Evolutionary conservation across 768 basidiomycete species (phyloP).

Genomic region (Heimioporus sp.): DNA sequence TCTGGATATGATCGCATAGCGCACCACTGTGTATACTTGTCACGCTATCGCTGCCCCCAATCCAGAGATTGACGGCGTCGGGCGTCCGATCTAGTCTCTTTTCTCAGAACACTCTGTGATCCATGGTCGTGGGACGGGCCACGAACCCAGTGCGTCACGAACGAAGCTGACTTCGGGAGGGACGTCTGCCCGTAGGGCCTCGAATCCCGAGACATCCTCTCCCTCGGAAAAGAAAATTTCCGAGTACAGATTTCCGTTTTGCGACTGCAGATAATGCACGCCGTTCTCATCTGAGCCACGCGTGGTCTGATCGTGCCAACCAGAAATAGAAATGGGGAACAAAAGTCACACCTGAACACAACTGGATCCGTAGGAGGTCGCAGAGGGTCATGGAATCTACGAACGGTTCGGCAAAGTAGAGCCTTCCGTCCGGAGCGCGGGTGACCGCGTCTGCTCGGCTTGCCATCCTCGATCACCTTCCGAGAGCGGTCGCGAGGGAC

Average conservation of each 20-base stretch:
- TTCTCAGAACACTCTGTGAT: neutral
- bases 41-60: constrained; percentile 71
- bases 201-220: constrained; percentile 56
- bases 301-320: neutral
- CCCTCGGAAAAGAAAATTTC: constrained; percentile 36
- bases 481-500: neutral
- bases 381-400: constrained; percentile 66
- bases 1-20: constrained; percentile 9
- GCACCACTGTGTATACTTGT: constrained; percentile 88
- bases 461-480: constrained; percentile 14
- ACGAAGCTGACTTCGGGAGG: constrained; percentile 72
- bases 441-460: constrained; percentile 80
- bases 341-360: constrained; percentile 42
- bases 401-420: constrained; percentile 77
- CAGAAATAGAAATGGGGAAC: too few relatives aligned
- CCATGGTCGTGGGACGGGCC: neutral
- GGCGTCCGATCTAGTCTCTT: constrained; percentile 50
- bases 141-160: constrained; percentile 72
- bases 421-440: constrained; percentile 45
- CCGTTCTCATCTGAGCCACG: constrained; percentile 18
- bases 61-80: constrained; percentile 94
- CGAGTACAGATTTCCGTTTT: constrained; percentile 85
- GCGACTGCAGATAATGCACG: constrained; percentile 80
- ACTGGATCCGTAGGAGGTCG: constrained; percentile 45
- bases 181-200: constrained; percentile 60